Evolutionary conservation across 2,329 filamentous ascomycete species (phyloP).

Genomic region (Purpureocillium lavendulum): DNA sequence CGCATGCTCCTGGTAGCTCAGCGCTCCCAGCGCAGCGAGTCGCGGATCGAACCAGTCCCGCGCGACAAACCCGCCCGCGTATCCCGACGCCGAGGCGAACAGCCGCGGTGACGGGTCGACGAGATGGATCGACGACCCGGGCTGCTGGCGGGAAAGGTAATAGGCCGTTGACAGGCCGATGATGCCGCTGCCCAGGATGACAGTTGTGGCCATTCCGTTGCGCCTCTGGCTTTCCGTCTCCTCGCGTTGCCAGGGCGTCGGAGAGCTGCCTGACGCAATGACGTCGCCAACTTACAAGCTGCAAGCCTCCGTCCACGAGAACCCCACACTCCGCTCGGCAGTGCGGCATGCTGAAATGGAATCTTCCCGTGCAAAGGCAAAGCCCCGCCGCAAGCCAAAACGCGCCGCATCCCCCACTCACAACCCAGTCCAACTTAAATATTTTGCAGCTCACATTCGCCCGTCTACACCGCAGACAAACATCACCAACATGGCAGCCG

Average conservation of each 20-base stretch:
- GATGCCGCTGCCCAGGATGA: slow-evolving; percentile 63
- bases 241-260: no score
- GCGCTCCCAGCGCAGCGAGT: slow-evolving; percentile 48
- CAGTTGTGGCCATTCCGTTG: slow-evolving; percentile 37
- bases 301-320: no score
- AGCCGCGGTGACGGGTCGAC: slow-evolving; percentile 41
- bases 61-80: slow-evolving; percentile 66
- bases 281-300: no score
- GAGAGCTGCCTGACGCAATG: no score
- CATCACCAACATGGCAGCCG: no score
- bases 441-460: no score
- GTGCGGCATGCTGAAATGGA: no score
- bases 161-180: slow-evolving; percentile 65
- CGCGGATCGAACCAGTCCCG: slow-evolving; percentile 60
- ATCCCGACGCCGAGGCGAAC: slow-evolving; percentile 67
- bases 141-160: slow-evolving; percentile 50
- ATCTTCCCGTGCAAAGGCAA: no score
- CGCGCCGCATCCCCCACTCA: not conserved
- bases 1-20: slow-evolving; percentile 63
- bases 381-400: not conserved
- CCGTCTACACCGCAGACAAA: no score
- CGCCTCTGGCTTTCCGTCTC: no score
- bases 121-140: slow-evolving; percentile 33
- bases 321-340: no score
- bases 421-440: no score